Base-by-base conservation (phyloP, 2,329 filamentous ascomycete genomes). In the Paraphaeosphaeria minitans region DNA sequence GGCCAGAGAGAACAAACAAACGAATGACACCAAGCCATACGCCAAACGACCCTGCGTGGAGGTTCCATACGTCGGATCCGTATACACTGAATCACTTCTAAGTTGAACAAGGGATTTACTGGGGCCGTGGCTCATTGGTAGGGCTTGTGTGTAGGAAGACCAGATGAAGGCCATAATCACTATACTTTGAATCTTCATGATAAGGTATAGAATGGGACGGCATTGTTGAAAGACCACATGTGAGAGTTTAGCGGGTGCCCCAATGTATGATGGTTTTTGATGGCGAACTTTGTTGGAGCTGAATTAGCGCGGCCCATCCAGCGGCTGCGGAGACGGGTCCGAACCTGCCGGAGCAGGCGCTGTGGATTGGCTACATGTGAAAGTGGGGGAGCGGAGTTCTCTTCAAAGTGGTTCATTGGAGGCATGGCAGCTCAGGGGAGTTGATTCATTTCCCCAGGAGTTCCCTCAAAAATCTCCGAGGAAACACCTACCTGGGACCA, bases 1-100 rank as follows among this genome's bases (percentile, higher is more conserved):
- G 6, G 48, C 48, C 31, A 51, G 22, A 22, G 33, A 21, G 19
- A 51, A 51, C 7, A 51, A 24, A 10, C 48, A 51, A n/a, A 16
- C 19, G 22, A 51, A 41, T 4, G 48, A 51, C 13, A 51, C 48
- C 33, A 41, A 37, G 21, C 33, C 37, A 41, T 51, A 51, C n/a
- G 48, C 48, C 33, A 41, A 24, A 3, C 48, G 48, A 12, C 37
- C 48, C 33, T 41, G 19, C 10, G 19, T 37, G n/a, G 48, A 41
- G 8, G 48, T 51, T 0, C 33, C 33, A 51, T 37, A 51, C 16
- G 33, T 41, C 4, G 22, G 19, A 27, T 51, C 37, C 19, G 33
- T 51, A 21, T 48, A 48, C 19, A 48, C 46, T 2, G 46, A 48
- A 29, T 31, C 7, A 19, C n/a, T 48, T 33, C 46, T 48, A 21